These are phyloP conservation scores for Lepiota subincarnata DNA, from an alignment of 768 basidiomycete genomes.

Conservation along the genomic window DNA sequence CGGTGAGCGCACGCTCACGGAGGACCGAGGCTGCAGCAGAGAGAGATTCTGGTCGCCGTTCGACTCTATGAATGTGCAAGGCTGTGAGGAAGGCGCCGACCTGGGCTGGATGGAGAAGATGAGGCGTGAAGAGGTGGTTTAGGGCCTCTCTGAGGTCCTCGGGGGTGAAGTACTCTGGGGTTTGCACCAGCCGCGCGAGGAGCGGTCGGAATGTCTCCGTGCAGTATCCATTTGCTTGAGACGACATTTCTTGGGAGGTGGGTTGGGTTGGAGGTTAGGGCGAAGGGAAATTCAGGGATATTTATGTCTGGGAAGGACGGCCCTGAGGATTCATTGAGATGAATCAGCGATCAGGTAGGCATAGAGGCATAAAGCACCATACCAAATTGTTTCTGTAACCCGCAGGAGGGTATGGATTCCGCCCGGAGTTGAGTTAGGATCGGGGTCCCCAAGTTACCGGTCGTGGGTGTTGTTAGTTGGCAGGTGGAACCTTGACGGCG, in stretches of 20 bases:
- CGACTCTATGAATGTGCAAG: conserved; percentile 74
- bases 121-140: conserved; percentile 67
- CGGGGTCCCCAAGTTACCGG: background rate
- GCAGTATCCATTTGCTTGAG: conserved; percentile 20
- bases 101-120: conserved; percentile 63
- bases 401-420: background rate
- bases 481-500: background rate
- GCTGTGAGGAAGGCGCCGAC: conserved; percentile 90
- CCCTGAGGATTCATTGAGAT: background rate
- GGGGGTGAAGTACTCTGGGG: conserved; percentile 77
- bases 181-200: conserved; percentile 72
- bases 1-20: conserved; percentile 60
- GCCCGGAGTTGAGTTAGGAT: background rate
- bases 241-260: background rate
- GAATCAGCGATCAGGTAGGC: background rate
- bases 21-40: conserved; percentile 77
- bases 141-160: conserved; percentile 73
- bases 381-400: background rate
- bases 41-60: conserved; percentile 70
- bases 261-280: background rate
- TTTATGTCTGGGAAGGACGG: background rate
- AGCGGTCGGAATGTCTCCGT: conserved; percentile 66
- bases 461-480: background rate
- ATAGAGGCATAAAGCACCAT: background rate
- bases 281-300: background rate